Evolutionary conservation across 441 rosid species (phyloP).

Genomic region (Syzygium syzygioides): DNA sequence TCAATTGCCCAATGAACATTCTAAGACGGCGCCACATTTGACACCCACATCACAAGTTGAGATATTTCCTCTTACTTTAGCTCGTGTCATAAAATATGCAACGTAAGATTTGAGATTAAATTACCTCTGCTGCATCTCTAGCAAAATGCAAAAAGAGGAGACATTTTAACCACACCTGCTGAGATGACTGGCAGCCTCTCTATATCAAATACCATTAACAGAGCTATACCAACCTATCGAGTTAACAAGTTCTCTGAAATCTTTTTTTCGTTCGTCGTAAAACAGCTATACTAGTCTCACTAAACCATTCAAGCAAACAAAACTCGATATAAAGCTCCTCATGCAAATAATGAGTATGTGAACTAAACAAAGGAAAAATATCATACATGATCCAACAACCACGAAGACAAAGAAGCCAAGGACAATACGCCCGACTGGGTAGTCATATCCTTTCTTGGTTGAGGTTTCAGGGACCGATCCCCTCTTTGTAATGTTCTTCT

Average conservation of each 20-base stretch:
- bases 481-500: conserved; percentile 31
- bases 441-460: conserved; percentile 20
- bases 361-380: background rate
- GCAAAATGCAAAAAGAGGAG: background rate
- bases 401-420: conserved; percentile 30
- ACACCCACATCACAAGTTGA: background rate
- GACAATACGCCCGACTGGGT: conserved; percentile 26
- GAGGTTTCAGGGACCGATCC: conserved; percentile 22
- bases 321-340: background rate
- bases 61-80: background rate
- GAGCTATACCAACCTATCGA: background rate
- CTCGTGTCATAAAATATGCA: background rate
- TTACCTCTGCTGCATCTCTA: background rate
- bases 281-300: background rate
- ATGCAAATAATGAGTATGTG: background rate
- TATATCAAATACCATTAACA: background rate
- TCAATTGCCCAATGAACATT: background rate
- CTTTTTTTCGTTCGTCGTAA: background rate
- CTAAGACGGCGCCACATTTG: background rate
- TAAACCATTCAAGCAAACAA: background rate
- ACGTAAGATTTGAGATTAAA: background rate
- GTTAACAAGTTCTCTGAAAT: background rate
- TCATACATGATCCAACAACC: conserved; percentile 31
- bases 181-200: background rate
- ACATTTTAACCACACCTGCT: background rate